A percentile compares a stretch with the other conserved stretches of the same genome.
Evolutionary conservation across 352 stramenopile genomes (phyloP).

Genomic region (Halophytophthora batemanensis): DNA sequence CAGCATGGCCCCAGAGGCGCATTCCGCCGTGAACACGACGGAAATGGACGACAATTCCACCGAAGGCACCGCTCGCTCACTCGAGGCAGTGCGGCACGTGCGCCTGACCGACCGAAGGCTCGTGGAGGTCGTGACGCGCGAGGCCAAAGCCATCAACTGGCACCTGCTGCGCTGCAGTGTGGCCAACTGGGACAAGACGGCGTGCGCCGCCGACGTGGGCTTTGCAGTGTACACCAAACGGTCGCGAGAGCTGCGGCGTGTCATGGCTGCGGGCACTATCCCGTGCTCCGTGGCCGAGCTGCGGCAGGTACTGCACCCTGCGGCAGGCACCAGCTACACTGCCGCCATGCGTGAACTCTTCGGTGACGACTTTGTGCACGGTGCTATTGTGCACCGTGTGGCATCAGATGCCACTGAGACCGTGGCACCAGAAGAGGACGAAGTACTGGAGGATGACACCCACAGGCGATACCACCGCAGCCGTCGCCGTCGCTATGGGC

Average conservation of each 20-base stretch:
- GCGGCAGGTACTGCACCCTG: no score
- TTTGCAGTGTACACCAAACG: constrained; percentile 32
- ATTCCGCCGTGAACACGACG: no score
- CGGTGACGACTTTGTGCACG: constrained; percentile 14
- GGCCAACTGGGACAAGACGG: constrained; percentile 25
- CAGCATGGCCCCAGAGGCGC: no score
- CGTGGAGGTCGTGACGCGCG: constrained; percentile 21
- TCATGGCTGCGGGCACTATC: no score
- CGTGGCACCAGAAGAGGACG: no score
- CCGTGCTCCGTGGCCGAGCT: no score
- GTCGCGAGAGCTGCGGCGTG: constrained; percentile 12
- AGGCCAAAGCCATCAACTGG: constrained; percentile 29
- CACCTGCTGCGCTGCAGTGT: constrained; percentile 24
- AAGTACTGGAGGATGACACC: no score
- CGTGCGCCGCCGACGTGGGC: constrained; percentile 14
- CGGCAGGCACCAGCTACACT: no score
- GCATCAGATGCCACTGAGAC: not conserved
- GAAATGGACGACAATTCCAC: no score
- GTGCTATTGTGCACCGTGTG: constrained; percentile 14
- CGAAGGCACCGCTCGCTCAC: no score
- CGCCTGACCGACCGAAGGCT: constrained; percentile 29
- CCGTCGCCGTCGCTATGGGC: no score
- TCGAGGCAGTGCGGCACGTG: no score
- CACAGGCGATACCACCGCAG: constrained; percentile 10
- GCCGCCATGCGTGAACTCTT: constrained; percentile 18